Conservation (phyloP, 1,284 basidiomycete genomes). For the Ganoderma lucidum region DNA sequence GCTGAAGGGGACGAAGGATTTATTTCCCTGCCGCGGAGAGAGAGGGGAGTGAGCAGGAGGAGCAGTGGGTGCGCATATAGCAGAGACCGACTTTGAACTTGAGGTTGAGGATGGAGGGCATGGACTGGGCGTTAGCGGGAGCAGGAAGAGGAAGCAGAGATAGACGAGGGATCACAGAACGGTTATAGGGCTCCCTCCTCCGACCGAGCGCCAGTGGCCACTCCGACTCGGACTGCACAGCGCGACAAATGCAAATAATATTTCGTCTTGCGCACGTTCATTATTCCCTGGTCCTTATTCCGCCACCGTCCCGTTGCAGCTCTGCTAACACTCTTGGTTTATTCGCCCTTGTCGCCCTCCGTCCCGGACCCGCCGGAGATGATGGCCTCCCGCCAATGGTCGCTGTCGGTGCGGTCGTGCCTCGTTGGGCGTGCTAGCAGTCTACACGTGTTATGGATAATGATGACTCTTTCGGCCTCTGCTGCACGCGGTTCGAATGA, state of each 20-base stretch:
- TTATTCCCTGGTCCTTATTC: not conserved
- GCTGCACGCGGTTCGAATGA: constrained; percentile 39
- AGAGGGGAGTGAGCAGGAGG: constrained; percentile 34
- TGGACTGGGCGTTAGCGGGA: constrained; percentile 44
- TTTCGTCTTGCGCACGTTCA: constrained; percentile 4
- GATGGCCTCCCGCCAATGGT: not conserved
- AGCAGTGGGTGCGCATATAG: constrained; percentile 19
- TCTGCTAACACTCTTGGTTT: not conserved
- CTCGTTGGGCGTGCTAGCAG: not conserved
- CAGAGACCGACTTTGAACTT: constrained; percentile 76
- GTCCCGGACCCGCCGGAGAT: constrained; percentile 11
- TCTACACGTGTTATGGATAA: constrained; percentile 37
- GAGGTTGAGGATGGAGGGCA: constrained; percentile 87
- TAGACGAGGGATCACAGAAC: constrained; percentile 28
- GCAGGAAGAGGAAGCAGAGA: constrained; percentile 36
- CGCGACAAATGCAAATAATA: not conserved
- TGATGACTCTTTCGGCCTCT: constrained; percentile 30
- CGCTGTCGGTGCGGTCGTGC: constrained; percentile 29
- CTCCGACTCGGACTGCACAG: constrained; percentile 7
- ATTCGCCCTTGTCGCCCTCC: constrained; percentile 7
- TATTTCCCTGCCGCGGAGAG: constrained; percentile 72
- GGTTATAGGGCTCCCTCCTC: constrained; percentile 40
- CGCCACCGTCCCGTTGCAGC: not conserved
- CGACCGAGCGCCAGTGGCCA: constrained; percentile 25
- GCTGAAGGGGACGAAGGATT: constrained; percentile 89